Percentiles rank a stretch among this genome's conserved stretches.
phyloP scores from a whole-genome alignment of 2,329 filamentous ascomycete species.

The Zymoseptoria passerinii region DNA sequence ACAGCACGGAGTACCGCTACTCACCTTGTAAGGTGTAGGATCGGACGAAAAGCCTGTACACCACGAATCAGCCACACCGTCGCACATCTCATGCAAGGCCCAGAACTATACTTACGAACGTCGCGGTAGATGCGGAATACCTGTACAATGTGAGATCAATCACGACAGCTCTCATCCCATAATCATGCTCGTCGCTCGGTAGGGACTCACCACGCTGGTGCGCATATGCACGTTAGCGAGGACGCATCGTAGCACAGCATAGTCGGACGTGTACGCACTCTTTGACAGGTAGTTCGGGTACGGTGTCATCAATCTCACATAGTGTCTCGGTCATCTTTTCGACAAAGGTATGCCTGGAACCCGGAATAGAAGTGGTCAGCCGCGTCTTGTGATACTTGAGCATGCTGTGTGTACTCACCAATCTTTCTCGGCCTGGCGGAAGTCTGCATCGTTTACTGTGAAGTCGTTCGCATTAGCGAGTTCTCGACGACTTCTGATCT shows the following conservation, averaged over 20 bases:
- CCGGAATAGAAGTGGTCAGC: not conserved
- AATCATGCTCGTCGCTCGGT: not conserved
- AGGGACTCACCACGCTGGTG: not conserved
- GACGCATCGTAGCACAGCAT: not conserved
- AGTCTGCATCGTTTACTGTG: conserved; percentile 70
- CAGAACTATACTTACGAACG: conserved; percentile 36
- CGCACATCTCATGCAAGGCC: not conserved
- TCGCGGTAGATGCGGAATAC: conserved; percentile 83
- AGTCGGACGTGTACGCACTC: conserved; percentile 53
- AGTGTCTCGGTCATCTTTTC: conserved; percentile 63
- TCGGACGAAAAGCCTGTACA: conserved; percentile 62
- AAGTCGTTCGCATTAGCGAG: not conserved
- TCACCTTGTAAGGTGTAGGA: conserved; percentile 79
- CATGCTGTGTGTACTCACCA: conserved; percentile 37
- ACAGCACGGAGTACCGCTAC: conserved; percentile 13
- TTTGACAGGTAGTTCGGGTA: conserved; percentile 78
- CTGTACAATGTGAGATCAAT: conserved; percentile 18
- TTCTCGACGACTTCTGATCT: too few species aligned
- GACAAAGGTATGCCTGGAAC: conserved; percentile 56
- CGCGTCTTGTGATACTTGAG: not conserved
- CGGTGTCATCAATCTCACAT: conserved; percentile 64
- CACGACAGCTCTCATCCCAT: not conserved
- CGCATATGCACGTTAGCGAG: not conserved
- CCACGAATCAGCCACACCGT: not conserved
- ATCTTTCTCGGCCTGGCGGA: conserved; percentile 67